Evolutionary conservation across 352 stramenopile genomes (phyloP).

Genomic region (Phytophthora idaei): DNA sequence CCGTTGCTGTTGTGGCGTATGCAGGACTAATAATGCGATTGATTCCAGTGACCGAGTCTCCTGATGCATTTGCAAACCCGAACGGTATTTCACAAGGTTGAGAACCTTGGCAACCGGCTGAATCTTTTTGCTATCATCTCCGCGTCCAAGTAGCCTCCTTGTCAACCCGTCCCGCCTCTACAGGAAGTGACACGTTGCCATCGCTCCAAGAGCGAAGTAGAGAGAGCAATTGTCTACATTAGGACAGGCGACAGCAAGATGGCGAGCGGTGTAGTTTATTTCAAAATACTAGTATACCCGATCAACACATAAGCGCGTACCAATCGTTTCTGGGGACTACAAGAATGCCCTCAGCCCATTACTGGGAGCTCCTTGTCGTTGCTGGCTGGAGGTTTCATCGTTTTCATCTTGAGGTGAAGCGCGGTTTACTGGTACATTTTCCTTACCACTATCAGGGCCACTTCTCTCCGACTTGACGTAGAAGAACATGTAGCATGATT

Average conservation of each 20-base stretch:
- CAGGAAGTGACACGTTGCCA: background rate
- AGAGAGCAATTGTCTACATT: background rate
- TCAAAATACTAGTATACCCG: conserved; percentile 41
- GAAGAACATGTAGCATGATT: conserved; percentile 91
- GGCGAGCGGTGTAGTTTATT: conserved; percentile 28
- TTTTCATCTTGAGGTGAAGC: conserved; percentile 25
- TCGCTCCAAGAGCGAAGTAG: conserved; percentile 18
- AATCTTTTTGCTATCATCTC: background rate
- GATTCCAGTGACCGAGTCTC: conserved; percentile 72
- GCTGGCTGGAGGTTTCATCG: conserved; percentile 26
- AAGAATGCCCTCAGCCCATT: conserved; percentile 42
- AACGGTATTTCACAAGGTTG: conserved; percentile 65
- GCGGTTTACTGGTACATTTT: conserved; percentile 57
- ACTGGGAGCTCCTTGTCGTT: conserved; percentile 17
- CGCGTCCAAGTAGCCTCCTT: background rate
- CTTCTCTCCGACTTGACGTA: conserved; percentile 62
- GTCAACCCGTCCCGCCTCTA: background rate
- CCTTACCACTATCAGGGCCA: conserved; percentile 50
- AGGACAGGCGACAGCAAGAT: conserved; percentile 3
- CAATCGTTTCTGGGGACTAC: conserved; percentile 20
- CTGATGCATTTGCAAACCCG: conserved; percentile 71
- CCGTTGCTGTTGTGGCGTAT: background rate
- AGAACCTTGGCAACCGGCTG: background rate
- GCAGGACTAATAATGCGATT: conserved; percentile 76
- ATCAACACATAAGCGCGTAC: conserved; percentile 21